Evolutionary conservation across 768 basidiomycete genomes (phyloP).

Genomic region (Pleurotus tuber-regium): DNA sequence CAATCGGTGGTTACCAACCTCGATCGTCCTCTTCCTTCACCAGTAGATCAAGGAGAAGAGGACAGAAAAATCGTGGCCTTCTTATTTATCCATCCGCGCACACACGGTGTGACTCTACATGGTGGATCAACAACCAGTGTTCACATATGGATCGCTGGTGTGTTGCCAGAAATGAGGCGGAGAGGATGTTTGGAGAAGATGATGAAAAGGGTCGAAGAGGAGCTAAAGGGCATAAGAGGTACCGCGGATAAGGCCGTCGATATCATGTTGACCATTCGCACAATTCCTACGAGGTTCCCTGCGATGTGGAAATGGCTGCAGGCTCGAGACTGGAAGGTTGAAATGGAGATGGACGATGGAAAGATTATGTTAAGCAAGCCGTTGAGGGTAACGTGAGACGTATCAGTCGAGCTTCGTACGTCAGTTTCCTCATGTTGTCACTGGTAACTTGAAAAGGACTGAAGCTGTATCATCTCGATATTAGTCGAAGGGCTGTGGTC

Average conservation of each 20-base stretch:
- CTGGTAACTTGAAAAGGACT: too few relatives aligned
- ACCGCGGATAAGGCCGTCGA: background rate
- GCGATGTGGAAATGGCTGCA: slow-evolving; percentile 8
- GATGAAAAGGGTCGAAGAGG: background rate
- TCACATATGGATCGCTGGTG: slow-evolving; percentile 9
- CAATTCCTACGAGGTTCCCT: slow-evolving; percentile 4
- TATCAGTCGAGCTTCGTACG: too few relatives aligned
- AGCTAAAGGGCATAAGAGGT: background rate
- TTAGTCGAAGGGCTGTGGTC: too few relatives aligned
- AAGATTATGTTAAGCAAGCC: slow-evolving; percentile 6
- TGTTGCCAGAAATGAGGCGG: background rate
- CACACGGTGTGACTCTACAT: background rate
- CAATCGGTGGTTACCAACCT: background rate
- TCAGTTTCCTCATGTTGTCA: too few relatives aligned
- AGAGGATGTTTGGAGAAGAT: background rate
- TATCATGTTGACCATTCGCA: background rate
- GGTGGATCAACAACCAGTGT: background rate
- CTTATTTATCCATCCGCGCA: slow-evolving; percentile 1
- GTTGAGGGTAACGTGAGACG: too few relatives aligned
- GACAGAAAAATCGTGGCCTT: background rate
- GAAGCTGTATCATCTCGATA: too few relatives aligned
- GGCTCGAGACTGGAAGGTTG: slow-evolving; percentile 5
- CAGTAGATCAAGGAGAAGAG: background rate
- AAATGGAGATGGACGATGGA: slow-evolving; percentile 6
- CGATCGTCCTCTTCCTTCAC: background rate